Evolutionary conservation across 2,329 filamentous ascomycete species (phyloP), one percentile per base, ranked within the genome.

Genomic region (Colletotrichum orbiculare): DNA sequence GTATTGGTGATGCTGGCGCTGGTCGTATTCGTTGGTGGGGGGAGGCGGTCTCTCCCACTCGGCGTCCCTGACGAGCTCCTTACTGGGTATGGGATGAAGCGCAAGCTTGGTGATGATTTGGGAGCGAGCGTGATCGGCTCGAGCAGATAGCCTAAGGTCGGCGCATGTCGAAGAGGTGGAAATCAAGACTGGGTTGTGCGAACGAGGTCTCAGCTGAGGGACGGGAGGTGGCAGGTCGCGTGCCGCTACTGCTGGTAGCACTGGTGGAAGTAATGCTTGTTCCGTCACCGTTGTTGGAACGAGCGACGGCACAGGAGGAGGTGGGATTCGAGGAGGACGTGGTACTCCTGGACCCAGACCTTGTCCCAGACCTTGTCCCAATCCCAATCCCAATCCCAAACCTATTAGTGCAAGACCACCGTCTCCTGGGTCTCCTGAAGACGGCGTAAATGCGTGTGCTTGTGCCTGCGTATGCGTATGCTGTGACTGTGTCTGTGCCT

Each of bases 101-200:
- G 54, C 48, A 46, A 66, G 64, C 47, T 66, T 66, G 49, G 64
- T 66, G 60, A 58, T 64, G 47, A 63, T 59, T 52, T 66, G 55
- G 35, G 62, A 62, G 17, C 63, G 63, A 58, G 63, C 53, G 63
- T 48, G 52, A 53, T 63, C 63, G 49, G 62, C 62, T 63, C 66
- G 64, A 13, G 63, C 62, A 63, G 63, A 62, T 37, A 66, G 54
- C 57, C 58, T 66, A 46, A 66, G 61, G 54, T 66, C 54, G 64
- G 60, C 49, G 64, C 60, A 64, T 66, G 64, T 59, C 60, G 57
- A 52, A n/a, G 50, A 43, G 53, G 63, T 67, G 47, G 58, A 63
- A 12, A 66, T 17, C 25, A 52, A 56, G 58, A 57, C 49, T 13
- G 63, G 62, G 33, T 67, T 67, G 54, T 66, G 63, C 9, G 66